These are phyloP conservation scores for Globisporangium solare DNA, from an alignment of 352 stramenopile genomes.

Conservation along the genomic window DNA sequence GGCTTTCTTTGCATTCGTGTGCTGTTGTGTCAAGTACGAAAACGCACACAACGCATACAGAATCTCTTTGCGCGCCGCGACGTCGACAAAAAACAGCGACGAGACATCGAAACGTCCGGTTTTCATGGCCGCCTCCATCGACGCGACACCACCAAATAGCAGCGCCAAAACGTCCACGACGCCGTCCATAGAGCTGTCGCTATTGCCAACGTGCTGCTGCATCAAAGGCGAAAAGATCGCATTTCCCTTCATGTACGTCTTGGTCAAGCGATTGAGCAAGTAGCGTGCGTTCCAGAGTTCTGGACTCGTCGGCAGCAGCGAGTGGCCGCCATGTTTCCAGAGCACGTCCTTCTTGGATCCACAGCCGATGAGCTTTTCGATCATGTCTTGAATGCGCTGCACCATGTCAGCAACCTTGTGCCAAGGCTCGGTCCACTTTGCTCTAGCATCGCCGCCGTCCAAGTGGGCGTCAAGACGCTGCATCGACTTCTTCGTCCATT, in stretches of 20 bases:
- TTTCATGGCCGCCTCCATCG: conserved; percentile 81
- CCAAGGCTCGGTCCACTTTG: conserved; percentile 28
- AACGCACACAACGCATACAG: conserved; percentile 80
- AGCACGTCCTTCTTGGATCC: conserved; percentile 73
- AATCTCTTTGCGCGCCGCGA: conserved; percentile 57
- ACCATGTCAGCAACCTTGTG: conserved; percentile 58
- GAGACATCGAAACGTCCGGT: conserved; percentile 69
- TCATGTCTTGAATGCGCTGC: conserved; percentile 65
- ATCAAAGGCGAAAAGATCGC: conserved; percentile 18
- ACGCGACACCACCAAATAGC: conserved; percentile 61
- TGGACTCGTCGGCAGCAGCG: conserved; percentile 52
- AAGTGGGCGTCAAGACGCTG: conserved; percentile 18
- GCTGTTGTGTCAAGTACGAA: conserved; percentile 66
- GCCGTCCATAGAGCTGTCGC: conserved; percentile 19
- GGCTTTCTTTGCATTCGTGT: conserved; percentile 22
- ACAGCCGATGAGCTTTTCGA: conserved; percentile 67
- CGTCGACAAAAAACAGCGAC: conserved; percentile 69
- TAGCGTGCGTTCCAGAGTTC: conserved; percentile 72
- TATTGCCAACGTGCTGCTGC: conserved; percentile 23
- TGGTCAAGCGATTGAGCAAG: conserved; percentile 58
- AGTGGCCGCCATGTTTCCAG: conserved; percentile 92
- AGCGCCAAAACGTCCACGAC: conserved; percentile 69
- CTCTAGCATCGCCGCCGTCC: background rate
- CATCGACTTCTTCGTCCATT: conserved; percentile 69
- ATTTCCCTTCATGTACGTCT: conserved; percentile 50